phyloP scores from a whole-genome alignment of 2,329 filamentous ascomycete genomes.

The Lachnellula cervina region DNA sequence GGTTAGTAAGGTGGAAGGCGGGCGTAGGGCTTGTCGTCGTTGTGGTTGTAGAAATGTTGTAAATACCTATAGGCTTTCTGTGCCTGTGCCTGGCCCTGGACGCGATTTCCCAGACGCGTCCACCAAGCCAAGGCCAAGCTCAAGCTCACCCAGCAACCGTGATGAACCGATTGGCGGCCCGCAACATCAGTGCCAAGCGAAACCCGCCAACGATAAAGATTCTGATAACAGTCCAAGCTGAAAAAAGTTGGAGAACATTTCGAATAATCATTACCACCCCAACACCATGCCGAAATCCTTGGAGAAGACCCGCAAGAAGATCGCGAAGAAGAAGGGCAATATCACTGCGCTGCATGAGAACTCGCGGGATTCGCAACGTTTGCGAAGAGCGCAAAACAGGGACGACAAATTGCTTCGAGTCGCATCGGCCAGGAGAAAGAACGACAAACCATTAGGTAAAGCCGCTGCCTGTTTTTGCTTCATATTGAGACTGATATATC shows the following conservation, averaged over 20 bases:
- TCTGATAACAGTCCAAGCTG: slow-evolving; percentile 15
- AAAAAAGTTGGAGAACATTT: slow-evolving; percentile 1
- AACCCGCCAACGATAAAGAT: slow-evolving; percentile 17
- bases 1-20: background rate
- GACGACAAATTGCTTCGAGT: slow-evolving; percentile 78
- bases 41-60: slow-evolving; percentile 5
- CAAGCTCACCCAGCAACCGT: slow-evolving; percentile 7
- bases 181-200: slow-evolving; percentile 1
- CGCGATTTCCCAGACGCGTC: slow-evolving; percentile 2
- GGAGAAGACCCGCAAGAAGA: slow-evolving; percentile 81
- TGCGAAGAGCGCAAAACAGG: slow-evolving; percentile 73
- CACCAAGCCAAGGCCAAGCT: too few relatives aligned
- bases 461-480: slow-evolving; percentile 4
- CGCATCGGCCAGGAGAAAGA: slow-evolving; percentile 63
- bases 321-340: slow-evolving; percentile 78
- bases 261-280: background rate
- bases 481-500: background rate
- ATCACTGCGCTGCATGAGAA: slow-evolving; percentile 78
- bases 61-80: slow-evolving; percentile 1
- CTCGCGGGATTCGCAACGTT: slow-evolving; percentile 76
- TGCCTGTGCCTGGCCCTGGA: background rate
- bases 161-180: slow-evolving; percentile 1
- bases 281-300: slow-evolving; percentile 69
- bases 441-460: slow-evolving; percentile 69
- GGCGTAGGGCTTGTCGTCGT: slow-evolving; percentile 6